These are phyloP conservation scores for Plectosphaerella cucumerina DNA, from an alignment of 2,329 filamentous ascomycete species.

Conservation along the genomic window DNA sequence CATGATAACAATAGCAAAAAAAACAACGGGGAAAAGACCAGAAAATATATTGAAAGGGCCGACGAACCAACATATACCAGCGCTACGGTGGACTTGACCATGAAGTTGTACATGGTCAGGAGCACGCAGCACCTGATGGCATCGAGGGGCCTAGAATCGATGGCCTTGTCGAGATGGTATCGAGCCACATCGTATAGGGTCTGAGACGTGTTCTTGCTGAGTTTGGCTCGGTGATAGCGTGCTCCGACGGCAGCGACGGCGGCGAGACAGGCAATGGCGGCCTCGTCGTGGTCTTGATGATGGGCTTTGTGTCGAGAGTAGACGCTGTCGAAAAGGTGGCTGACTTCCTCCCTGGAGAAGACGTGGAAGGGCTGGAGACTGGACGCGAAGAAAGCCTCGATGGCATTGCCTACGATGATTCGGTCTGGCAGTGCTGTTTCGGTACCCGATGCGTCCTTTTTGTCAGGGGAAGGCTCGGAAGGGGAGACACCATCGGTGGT, in stretches of 20 bases:
- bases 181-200: conserved; percentile 21
- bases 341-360: conserved; percentile 18
- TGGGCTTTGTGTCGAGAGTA: conserved; percentile 2
- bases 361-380: conserved; percentile 22
- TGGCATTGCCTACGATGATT: conserved; percentile 11
- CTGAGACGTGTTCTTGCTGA: conserved; percentile 10
- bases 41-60: not conserved
- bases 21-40: not conserved
- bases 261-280: conserved; percentile 19
- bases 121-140: conserved; percentile 23
- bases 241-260: conserved; percentile 21
- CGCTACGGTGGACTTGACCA: conserved; percentile 21
- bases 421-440: conserved; percentile 15
- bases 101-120: conserved; percentile 24
- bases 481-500: not conserved
- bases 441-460: not conserved
- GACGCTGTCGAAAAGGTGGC: conserved; percentile 10
- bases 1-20: not conserved
- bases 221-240: conserved; percentile 16
- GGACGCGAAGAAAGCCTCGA: conserved; percentile 20
- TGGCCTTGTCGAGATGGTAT: conserved; percentile 18
- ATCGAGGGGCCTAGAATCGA: conserved; percentile 19
- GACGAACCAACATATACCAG: conserved; percentile 22
- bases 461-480: not conserved
- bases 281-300: conserved; percentile 3